Conservation (phyloP, 1,139 yeast genomes). For the Geotrichum histeridarum region DNA sequence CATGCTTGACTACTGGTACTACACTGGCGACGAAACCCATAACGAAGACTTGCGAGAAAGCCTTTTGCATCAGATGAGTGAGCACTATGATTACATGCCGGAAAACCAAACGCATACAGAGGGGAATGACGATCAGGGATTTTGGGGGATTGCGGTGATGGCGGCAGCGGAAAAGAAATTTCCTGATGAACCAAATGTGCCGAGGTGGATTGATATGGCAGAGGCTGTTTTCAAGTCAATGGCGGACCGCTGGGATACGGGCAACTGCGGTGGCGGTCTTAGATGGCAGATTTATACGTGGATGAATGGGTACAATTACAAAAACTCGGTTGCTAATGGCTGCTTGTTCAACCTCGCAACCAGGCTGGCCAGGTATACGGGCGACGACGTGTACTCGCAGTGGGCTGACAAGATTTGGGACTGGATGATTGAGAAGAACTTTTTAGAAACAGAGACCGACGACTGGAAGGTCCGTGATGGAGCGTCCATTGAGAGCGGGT, state of each 20-base stretch:
- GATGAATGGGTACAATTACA: conserved; percentile 91
- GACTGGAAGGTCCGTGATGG: conserved; percentile 65
- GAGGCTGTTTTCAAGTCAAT: conserved; percentile 85
- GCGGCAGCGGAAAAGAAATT: conserved; percentile 79
- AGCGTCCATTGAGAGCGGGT: conserved; percentile 55
- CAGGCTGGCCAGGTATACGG: conserved; percentile 75
- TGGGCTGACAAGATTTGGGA: conserved; percentile 79
- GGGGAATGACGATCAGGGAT: conserved; percentile 91
- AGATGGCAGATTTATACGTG: conserved; percentile 96
- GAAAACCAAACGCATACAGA: conserved; percentile 68
- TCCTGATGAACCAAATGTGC: conserved; percentile 46
- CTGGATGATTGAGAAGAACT: conserved; percentile 66
- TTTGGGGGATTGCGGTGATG: conserved; percentile 84
- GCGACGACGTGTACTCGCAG: conserved; percentile 64
- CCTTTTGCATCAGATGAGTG: conserved; percentile 61
- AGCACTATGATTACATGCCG: conserved; percentile 67
- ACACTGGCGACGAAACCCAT: conserved; percentile 59
- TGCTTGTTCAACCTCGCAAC: conserved; percentile 86
- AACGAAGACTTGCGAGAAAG: conserved; percentile 53
- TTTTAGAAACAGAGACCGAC: conserved; percentile 45
- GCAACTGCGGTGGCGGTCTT: conserved; percentile 76
- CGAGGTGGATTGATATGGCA: conserved; percentile 66
- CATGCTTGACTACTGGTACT: conserved; percentile 59
- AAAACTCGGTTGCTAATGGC: conserved; percentile 86
- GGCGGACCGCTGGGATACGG: conserved; percentile 80